Conservation (phyloP, 2,329 filamentous ascomycete species). For the Fonsecaea multimorphosa region DNA sequence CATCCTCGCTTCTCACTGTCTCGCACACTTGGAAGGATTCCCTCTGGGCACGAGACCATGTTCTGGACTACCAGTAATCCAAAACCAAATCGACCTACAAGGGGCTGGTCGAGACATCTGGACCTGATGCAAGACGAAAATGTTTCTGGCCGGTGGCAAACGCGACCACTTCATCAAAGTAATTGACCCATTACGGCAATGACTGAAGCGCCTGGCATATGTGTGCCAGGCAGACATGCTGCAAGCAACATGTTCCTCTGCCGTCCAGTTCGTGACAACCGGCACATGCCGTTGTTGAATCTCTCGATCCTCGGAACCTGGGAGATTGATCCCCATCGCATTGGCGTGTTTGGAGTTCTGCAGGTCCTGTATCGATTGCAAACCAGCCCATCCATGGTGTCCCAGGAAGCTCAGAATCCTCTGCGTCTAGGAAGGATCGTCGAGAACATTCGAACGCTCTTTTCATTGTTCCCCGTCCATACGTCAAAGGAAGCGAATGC, state of each 20-base stretch:
- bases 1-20: background rate
- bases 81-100: background rate
- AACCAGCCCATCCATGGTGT: conserved; percentile 10
- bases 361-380: conserved; percentile 18
- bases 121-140: background rate
- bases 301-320: conserved; percentile 18
- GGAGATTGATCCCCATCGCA: conserved; percentile 13
- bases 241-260: background rate
- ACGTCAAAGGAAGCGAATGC: conserved; percentile 5
- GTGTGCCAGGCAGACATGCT: background rate
- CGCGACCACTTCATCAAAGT: background rate
- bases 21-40: conserved; percentile 5
- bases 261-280: background rate
- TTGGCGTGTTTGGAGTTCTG: conserved; percentile 18
- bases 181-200: conserved; percentile 1
- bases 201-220: background rate
- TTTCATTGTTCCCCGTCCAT: conserved; percentile 1
- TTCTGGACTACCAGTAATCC: background rate
- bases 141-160: conserved; percentile 6
- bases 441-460: conserved; percentile 1
- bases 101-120: background rate
- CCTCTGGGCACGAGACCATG: background rate
- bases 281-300: conserved; percentile 12
- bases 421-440: conserved; percentile 8
- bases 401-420: conserved; percentile 1